Evolutionary conservation across 805 yeast species (phyloP), one percentile per base, ranked within the genome.

Genomic region (Yarrowia porcina): DNA sequence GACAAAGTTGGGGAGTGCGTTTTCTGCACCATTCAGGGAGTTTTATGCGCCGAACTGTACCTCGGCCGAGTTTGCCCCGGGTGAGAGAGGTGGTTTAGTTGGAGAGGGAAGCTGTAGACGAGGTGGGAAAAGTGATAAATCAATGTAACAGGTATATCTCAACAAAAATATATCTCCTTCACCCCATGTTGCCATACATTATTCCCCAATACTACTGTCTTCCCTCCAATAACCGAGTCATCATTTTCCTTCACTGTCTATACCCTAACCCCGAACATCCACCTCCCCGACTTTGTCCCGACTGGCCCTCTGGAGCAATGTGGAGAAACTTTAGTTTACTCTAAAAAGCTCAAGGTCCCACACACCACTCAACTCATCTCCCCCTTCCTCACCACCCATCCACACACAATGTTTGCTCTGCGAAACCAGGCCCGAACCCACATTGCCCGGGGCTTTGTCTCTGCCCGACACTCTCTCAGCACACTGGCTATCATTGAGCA

Each of bases 401-500:
- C 36, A 49, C 39, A 33, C 38, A 50, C 32, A 50, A 50, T 59
- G 63, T 33, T 59, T 59, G 63, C 52, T 32, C 63, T 59, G 41
- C 54, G 52, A 44, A 41, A 41, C 49, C 61, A 39, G 47, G 42
- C 44, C 36, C 54, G 44, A 59, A 20, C 61, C 38, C 38, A 27
- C 49, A 13, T 39, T 39, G 61, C 49, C 38, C 61, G 61, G 21
- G 61, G 61, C 47, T 39, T 56, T 39, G 61, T 27, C 39, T 41
- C 32, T 27, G 12, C 61, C 38, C 61, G 35, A 18, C 49, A 27
- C 12, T 39, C 61, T 21, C 61, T 56, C 61, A 41, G 49, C 49
- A 90, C 97, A 0, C 79, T 92, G 70, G 88, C 96, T 0, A 83
- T 89, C 66, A 75, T 91, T 36, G 97, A 92, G 76, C 73, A 75